Evolutionary conservation across 108 stramenopile species (phyloP).

Genomic region (Poteriospumella lacustris): DNA sequence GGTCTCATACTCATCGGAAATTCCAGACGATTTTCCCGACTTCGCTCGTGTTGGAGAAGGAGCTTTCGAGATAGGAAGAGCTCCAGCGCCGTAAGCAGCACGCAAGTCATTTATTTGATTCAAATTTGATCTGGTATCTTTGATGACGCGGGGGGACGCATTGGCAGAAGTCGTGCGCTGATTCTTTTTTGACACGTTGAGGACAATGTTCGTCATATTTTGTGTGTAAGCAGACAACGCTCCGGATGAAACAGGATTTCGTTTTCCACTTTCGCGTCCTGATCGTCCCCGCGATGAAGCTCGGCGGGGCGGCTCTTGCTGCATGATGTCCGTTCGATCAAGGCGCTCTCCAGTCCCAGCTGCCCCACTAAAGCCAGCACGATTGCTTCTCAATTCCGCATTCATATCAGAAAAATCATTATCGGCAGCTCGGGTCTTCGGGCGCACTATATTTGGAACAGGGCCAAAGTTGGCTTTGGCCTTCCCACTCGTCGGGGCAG

Average conservation of each 20-base stretch:
- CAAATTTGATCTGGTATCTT: not conserved
- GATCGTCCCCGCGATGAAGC: not conserved
- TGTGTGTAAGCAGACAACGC: conserved; percentile 5
- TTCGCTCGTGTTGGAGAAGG: too few species aligned
- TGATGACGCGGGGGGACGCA: not conserved
- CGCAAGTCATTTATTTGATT: conserved; percentile 13
- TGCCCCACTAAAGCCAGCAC: not conserved
- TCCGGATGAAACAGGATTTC: not conserved
- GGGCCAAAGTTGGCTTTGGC: not conserved
- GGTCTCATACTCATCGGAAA: too few species aligned
- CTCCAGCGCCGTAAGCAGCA: not conserved
- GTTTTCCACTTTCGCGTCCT: not conserved
- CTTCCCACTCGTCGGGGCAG: not conserved
- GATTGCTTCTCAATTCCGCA: not conserved
- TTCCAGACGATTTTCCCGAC: too few species aligned
- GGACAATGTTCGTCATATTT: not conserved
- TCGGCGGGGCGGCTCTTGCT: not conserved
- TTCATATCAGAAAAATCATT: conserved; percentile 3
- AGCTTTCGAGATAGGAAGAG: too few species aligned
- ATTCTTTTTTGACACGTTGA: not conserved
- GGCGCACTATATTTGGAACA: not conserved
- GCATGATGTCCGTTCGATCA: not conserved
- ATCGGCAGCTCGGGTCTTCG: not conserved
- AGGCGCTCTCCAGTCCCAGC: not conserved
- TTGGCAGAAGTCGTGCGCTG: not conserved